phyloP scores from a whole-genome alignment of 1,139 yeast species.

The Hanseniaspora uvarum region DNA sequence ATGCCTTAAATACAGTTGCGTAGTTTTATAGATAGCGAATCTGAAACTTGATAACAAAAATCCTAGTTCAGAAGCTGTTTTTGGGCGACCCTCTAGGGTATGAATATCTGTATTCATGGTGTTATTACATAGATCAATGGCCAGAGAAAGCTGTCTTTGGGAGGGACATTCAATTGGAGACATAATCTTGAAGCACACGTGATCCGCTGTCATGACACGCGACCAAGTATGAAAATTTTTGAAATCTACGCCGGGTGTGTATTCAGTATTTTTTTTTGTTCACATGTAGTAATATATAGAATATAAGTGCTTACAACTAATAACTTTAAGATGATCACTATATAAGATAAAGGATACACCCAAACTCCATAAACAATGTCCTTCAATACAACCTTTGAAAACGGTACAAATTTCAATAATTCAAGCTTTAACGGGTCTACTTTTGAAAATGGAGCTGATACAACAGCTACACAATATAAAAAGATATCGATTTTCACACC shows the following conservation, averaged over 20 bases:
- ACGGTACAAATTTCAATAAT: conserved; percentile 19
- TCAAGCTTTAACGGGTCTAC: conserved; percentile 22
- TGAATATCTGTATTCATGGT: not conserved
- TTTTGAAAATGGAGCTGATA: conserved; percentile 21
- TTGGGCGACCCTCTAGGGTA: not conserved
- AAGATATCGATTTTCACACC: conserved; percentile 79
- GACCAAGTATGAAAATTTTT: too few species aligned
- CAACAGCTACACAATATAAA: conserved; percentile 25
- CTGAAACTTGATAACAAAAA: conserved; percentile 8
- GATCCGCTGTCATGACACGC: too few species aligned
- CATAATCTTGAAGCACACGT: too few species aligned
- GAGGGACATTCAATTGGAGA: too few species aligned
- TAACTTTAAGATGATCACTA: too few species aligned
- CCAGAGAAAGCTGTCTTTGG: not conserved
- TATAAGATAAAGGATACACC: too few species aligned
- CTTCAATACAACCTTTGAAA: conserved; percentile 18
- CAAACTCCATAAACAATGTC: conserved; percentile 1
- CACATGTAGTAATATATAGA: too few species aligned
- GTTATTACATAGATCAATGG: not conserved
- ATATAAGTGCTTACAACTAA: too few species aligned
- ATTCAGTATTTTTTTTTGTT: too few species aligned
- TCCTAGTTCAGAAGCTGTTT: conserved; percentile 16
- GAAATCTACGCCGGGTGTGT: too few species aligned
- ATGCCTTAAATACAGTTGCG: conserved; percentile 52
- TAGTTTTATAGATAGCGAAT: conserved; percentile 1